A percentile compares a stretch with the other conserved stretches of the same genome.
phyloP scores from a whole-genome alignment of 1,139 yeast genomes.

The Yamadazyma siamensis region DNA sequence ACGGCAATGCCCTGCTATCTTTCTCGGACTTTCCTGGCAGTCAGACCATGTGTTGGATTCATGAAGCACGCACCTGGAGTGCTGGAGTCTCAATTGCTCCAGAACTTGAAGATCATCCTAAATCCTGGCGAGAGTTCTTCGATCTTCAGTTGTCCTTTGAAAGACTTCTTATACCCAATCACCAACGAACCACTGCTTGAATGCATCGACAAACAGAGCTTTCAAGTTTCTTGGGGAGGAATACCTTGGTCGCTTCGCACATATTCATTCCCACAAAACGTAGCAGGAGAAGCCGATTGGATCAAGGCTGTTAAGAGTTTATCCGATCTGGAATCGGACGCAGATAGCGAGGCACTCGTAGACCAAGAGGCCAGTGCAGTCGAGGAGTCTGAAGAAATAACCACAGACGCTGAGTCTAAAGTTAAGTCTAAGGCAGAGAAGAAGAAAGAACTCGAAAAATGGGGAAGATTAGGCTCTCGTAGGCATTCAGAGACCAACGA shows the following conservation, averaged over 20 bases:
- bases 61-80: slow-evolving; percentile 28
- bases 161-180: slow-evolving; percentile 52
- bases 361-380: no score
- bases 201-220: slow-evolving; percentile 40
- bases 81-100: slow-evolving; percentile 20
- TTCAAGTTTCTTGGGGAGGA: slow-evolving; percentile 62
- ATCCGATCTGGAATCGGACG: slow-evolving; percentile 3
- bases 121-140: slow-evolving; percentile 74
- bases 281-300: slow-evolving; percentile 60
- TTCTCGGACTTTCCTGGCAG: slow-evolving; percentile 77
- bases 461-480: slow-evolving; percentile 46
- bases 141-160: slow-evolving; percentile 64
- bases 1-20: slow-evolving; percentile 70
- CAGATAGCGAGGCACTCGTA: not conserved
- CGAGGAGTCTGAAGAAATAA: slow-evolving; percentile 14
- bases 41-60: slow-evolving; percentile 76
- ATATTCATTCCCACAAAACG: slow-evolving; percentile 54
- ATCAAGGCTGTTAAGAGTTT: slow-evolving; percentile 43
- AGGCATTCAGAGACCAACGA: slow-evolving; percentile 36
- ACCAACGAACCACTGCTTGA: slow-evolving; percentile 33
- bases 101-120: slow-evolving; percentile 36
- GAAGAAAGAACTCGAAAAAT: slow-evolving; percentile 16
- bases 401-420: slow-evolving; percentile 12
- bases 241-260: slow-evolving; percentile 63
- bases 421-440: slow-evolving; percentile 3